Evolutionary conservation across 441 rosid species (phyloP), one percentile per base, ranked within the genome.

Genomic region (Jatropha multifida): DNA sequence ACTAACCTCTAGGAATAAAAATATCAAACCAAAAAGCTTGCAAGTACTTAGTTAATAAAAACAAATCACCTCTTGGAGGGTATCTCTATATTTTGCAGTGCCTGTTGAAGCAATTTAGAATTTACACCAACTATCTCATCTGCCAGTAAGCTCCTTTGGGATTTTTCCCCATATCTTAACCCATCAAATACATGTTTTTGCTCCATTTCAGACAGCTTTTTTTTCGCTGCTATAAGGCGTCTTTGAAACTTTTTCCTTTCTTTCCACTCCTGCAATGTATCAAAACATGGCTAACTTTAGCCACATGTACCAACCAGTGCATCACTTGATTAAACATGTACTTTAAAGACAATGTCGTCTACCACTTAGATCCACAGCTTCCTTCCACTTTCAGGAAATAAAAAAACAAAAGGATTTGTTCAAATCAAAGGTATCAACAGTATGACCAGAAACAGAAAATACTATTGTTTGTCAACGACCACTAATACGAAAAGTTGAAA

Each of bases 121-220:
- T 92, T 91, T 5, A 91, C 80, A 11, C 86, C 77, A 68, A 91
- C 79, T 77, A 92, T 94, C 81, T 90, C 87, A 78, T 87, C 86
- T 52, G 97, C 90, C 70, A 94, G 91, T 56, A 88, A 74, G 79
- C 80, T 88, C 74, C 83, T 85, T 81, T 94, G 88, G 69, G 88
- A 81, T 81, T 92, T 94, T 69, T 88, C 93, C 58, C 97, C 97
- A 77, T 81, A 87, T 80, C 90, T 83, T 56, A 92, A 81, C 65
- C 97, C 99, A 83, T 90, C 86, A 84, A 94, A 89, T 73, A 94
- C 90, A 79, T 94, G 99, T 55, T 92, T 88, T 51, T 92, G 97
- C 79, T 88, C 94, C 92, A 91, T 60, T 78, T 94, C 97, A 85
- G 68, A 46, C 42, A 94, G 81, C 84, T 89, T 92, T 88, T 91